Evolutionary conservation across 306 rosid species (phyloP).

Genomic region (Casuarina cunninghamiana): DNA sequence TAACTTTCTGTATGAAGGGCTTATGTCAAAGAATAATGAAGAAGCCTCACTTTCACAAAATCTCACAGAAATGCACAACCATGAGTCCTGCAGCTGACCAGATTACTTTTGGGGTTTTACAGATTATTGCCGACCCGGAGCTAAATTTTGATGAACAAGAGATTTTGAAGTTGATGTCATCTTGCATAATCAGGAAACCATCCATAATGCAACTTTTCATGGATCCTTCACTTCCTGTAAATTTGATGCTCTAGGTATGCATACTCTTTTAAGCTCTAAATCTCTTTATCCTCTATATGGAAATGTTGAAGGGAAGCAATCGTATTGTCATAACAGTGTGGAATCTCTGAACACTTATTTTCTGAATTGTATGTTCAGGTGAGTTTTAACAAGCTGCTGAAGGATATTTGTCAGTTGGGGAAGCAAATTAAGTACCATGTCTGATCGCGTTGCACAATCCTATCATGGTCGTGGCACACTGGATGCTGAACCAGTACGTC

Average conservation of each 20-base stretch:
- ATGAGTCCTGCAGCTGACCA: neutral
- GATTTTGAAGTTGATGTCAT: neutral
- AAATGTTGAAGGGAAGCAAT: neutral
- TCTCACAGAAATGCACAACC: neutral
- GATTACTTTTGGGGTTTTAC: neutral
- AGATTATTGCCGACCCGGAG: neutral
- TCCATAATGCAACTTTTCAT: neutral
- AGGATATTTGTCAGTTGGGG: constrained; percentile 6
- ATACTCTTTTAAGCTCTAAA: neutral
- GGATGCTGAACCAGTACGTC: constrained; percentile 34
- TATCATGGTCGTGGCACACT: constrained; percentile 34
- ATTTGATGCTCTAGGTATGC: neutral
- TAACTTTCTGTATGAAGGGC: neutral
- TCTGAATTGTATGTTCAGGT: constrained; percentile 28
- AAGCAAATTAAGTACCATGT: constrained; percentile 37
- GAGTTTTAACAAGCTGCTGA: constrained; percentile 19
- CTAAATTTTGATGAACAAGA: neutral
- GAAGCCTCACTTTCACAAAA: neutral
- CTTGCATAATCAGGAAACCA: neutral
- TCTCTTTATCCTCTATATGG: neutral
- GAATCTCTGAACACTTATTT: constrained; percentile 7
- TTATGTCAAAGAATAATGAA: neutral
- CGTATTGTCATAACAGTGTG: neutral
- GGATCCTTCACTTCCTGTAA: neutral
- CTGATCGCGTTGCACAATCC: constrained; percentile 39